phyloP scores from a whole-genome alignment of 805 yeast species.

The Kockiozyma suomiensis region DNA sequence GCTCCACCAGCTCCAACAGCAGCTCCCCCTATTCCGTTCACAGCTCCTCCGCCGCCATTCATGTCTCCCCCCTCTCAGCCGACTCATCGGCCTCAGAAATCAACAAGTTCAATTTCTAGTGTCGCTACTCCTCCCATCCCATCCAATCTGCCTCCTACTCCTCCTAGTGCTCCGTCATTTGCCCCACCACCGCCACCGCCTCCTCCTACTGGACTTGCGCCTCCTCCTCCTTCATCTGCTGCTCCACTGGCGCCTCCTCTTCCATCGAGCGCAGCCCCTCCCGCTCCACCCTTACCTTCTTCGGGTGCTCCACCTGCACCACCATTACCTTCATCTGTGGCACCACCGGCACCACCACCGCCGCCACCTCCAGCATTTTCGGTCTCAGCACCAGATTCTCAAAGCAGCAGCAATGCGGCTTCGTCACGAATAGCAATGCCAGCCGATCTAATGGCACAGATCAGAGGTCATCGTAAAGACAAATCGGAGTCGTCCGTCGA shows the following conservation, averaged over 20 bases:
- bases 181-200: constrained; percentile 19
- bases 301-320: constrained; percentile 18
- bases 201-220: constrained; percentile 37
- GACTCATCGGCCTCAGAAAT: constrained; percentile 9
- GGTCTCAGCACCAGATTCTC: neutral
- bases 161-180: constrained; percentile 3
- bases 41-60: constrained; percentile 19
- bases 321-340: neutral
- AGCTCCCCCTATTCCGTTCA: constrained; percentile 5
- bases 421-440: constrained; percentile 2
- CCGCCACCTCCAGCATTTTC: constrained; percentile 5
- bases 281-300: constrained; percentile 23
- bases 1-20: constrained; percentile 23
- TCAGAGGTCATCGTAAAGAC: constrained; percentile 7
- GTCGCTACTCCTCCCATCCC: constrained; percentile 5
- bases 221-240: constrained; percentile 26
- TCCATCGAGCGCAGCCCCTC: constrained; percentile 30
- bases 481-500: neutral
- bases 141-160: constrained; percentile 9
- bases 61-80: constrained; percentile 11
- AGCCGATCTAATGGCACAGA: constrained; percentile 9
- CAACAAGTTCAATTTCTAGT: neutral
- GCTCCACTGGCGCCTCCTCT: constrained; percentile 33
- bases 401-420: neutral
- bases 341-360: constrained; percentile 16